These are phyloP conservation scores for Lasiodiplodia hormozganensis DNA, from an alignment of 2,329 filamentous ascomycete genomes.

Conservation along the genomic window DNA sequence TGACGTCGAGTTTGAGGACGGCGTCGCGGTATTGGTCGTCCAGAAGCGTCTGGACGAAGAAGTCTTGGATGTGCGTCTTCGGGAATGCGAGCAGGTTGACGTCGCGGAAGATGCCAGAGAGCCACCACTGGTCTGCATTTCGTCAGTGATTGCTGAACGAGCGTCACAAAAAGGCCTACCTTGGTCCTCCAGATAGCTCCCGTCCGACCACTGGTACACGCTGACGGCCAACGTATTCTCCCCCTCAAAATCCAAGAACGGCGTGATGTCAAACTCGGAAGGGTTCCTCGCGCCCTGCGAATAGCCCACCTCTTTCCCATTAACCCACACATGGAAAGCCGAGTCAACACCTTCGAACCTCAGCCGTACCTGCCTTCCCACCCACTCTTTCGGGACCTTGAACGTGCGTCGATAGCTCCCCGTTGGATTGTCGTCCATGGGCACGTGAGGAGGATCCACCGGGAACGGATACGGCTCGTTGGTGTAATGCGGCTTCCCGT, in stretches of 20 bases:
- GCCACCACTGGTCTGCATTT: conserved; percentile 68
- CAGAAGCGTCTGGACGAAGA: conserved; percentile 62
- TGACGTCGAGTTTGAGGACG: conserved; percentile 57
- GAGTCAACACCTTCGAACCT: conserved; percentile 77
- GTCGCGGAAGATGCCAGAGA: conserved; percentile 71
- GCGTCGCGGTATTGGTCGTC: conserved; percentile 60
- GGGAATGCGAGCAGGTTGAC: conserved; percentile 68
- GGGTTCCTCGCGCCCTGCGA: conserved; percentile 73
- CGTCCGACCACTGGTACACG: conserved; percentile 76
- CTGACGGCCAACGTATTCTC: conserved; percentile 66
- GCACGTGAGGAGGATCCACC: conserved; percentile 68
- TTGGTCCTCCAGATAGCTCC: conserved; percentile 72
- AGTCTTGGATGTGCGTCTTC: conserved; percentile 60
- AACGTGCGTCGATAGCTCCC: conserved; percentile 68
- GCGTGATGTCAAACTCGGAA: conserved; percentile 72
- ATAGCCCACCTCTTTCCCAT: conserved; percentile 69
- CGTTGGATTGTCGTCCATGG: conserved; percentile 67
- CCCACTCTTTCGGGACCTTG: conserved; percentile 58
- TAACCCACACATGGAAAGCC: conserved; percentile 73
- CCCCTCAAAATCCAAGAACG: conserved; percentile 52
- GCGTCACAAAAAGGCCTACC: conserved; percentile 26
- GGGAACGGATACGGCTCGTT: conserved; percentile 72
- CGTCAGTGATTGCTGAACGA: conserved; percentile 27
- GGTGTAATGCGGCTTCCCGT: conserved; percentile 72
- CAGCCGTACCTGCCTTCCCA: conserved; percentile 64